Percentiles rank a stretch among this genome's conserved stretches.
Conservation (phyloP, 1,284 basidiomycete species). For the Fistulinella staudtii region DNA sequence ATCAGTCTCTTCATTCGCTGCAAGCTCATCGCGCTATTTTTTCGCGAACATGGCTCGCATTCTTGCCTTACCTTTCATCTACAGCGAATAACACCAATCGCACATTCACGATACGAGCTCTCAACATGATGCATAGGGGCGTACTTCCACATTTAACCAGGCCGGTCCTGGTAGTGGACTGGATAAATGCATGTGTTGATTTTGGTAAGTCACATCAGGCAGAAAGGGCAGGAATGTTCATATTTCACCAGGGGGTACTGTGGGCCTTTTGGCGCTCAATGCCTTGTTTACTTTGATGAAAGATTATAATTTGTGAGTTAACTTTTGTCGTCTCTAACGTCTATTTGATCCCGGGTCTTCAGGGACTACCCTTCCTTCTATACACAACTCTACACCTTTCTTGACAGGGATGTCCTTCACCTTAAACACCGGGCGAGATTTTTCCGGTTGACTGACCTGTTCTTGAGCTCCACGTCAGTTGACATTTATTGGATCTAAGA, state of each 20-base stretch:
- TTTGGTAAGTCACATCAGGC: conserved; percentile 54
- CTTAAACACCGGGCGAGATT: conserved; percentile 92
- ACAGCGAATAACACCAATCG: conserved; percentile 39
- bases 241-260: conserved; percentile 62
- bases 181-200: conserved; percentile 87
- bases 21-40: conserved; percentile 75
- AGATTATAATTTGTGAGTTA: conserved; percentile 85
- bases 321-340: neutral
- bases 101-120: conserved; percentile 52
- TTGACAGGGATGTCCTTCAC: conserved; percentile 86
- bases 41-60: conserved; percentile 70
- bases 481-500: neutral
- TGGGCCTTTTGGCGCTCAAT: conserved; percentile 91
- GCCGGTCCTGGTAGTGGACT: conserved; percentile 88
- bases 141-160: conserved; percentile 83
- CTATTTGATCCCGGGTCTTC: conserved; percentile 3
- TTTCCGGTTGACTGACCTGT: conserved; percentile 89
- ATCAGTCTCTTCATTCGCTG: conserved; percentile 72
- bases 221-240: neutral
- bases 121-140: conserved; percentile 80
- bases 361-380: conserved; percentile 98
- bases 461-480: conserved; percentile 84
- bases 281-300: conserved; percentile 90
- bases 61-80: conserved; percentile 59
- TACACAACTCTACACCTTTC: conserved; percentile 85